These are phyloP conservation scores for Daldinia decipiens DNA, from an alignment of 495 filamentous ascomycete genomes.

Conservation along the genomic window DNA sequence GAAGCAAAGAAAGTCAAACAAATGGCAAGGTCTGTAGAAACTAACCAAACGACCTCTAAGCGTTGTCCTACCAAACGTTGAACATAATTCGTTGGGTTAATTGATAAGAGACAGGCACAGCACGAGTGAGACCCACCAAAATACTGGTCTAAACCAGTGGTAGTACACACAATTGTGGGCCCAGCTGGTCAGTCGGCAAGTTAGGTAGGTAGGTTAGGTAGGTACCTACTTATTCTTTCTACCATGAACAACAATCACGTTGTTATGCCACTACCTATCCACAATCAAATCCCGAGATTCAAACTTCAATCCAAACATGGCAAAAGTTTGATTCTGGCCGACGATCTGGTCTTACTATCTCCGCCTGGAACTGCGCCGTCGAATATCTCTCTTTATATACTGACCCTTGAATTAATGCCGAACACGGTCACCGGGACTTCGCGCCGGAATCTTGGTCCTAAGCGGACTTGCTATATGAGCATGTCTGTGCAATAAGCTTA, in stretches of 20 bases:
- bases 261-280: conserved; percentile 1
- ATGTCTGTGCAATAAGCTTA: background rate
- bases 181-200: background rate
- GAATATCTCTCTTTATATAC: background rate
- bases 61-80: background rate
- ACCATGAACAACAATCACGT: background rate
- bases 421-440: background rate
- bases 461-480: background rate
- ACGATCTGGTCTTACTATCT: conserved; percentile 12
- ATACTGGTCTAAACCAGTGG: background rate
- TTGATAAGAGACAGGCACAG: conserved; percentile 4
- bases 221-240: background rate
- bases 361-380: background rate
- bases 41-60: background rate
- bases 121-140: background rate
- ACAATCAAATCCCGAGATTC: conserved; percentile 14
- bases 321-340: conserved; percentile 5
- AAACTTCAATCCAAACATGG: background rate
- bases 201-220: background rate
- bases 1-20: conserved; percentile 11
- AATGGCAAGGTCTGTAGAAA: background rate
- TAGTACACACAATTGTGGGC: background rate
- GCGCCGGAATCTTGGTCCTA: background rate
- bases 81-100: background rate
- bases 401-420: background rate